phyloP scores from a whole-genome alignment of 768 basidiomycete genomes.

The Strobilomyces echinocephalus region DNA sequence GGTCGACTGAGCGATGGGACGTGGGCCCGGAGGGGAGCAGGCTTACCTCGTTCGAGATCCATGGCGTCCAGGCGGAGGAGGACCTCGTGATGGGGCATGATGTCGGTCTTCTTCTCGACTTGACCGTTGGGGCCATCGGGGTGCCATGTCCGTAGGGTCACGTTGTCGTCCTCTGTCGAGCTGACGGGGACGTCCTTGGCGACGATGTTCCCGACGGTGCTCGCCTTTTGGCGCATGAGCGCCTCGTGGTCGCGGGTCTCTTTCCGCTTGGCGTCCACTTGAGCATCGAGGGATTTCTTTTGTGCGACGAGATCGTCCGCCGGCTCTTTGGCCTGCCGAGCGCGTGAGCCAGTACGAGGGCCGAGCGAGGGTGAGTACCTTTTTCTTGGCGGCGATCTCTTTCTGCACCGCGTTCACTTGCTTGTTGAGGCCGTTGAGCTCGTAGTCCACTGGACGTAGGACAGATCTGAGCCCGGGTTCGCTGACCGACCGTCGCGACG shows the following conservation, averaged over 20 bases:
- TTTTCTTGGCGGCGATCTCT: conserved; percentile 90
- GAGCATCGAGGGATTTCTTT: conserved; percentile 82
- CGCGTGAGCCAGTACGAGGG: not conserved
- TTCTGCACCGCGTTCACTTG: conserved; percentile 90
- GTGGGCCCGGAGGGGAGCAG: not conserved
- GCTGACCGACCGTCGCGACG: conserved; percentile 31
- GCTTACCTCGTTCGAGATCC: conserved; percentile 87
- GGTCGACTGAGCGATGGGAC: conserved; percentile 3
- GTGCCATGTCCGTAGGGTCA: conserved; percentile 76
- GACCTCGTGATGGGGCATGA: conserved; percentile 98
- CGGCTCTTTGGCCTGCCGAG: conserved; percentile 76
- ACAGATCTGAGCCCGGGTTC: not conserved
- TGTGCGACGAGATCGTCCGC: conserved; percentile 81
- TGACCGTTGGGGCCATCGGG: conserved; percentile 71
- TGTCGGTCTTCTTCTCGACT: conserved; percentile 65
- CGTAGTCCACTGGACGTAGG: conserved; percentile 69
- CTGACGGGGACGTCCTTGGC: conserved; percentile 83
- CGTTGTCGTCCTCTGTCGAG: conserved; percentile 93
- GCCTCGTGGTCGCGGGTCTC: conserved; percentile 73
- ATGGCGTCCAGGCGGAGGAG: conserved; percentile 89
- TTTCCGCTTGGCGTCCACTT: conserved; percentile 71
- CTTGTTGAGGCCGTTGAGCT: conserved; percentile 71
- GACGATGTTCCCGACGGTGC: conserved; percentile 88
- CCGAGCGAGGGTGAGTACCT: conserved; percentile 43
- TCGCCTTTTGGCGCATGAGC: conserved; percentile 75